These are phyloP conservation scores for Lactarius indigo DNA, from an alignment of 768 basidiomycete genomes.

Conservation along the genomic window DNA sequence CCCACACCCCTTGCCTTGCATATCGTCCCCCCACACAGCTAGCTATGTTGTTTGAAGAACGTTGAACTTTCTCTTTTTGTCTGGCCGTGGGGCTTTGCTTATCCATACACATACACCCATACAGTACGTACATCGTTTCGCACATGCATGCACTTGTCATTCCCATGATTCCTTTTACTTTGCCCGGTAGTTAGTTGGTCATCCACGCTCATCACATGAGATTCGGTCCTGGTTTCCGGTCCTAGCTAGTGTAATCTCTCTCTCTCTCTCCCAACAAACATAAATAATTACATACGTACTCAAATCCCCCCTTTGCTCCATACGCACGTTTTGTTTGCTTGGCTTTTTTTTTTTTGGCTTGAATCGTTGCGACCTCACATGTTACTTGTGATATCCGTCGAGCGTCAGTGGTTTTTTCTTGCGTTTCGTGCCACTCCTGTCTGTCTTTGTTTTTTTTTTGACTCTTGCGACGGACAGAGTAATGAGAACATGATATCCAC, in stretches of 20 bases:
- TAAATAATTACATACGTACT: conserved; percentile 12
- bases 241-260: neutral
- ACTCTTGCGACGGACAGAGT: neutral
- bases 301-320: conserved; percentile 1
- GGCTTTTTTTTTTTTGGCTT: conserved; percentile 9
- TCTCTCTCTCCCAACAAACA: neutral
- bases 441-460: neutral
- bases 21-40: neutral
- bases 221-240: conserved; percentile 2
- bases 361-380: conserved; percentile 9
- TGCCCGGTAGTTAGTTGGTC: neutral
- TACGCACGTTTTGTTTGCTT: conserved; percentile 1
- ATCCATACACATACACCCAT: conserved; percentile 16
- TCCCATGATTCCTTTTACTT: neutral
- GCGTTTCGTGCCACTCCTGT: neutral
- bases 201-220: conserved; percentile 11
- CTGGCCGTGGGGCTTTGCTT: neutral
- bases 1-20: too few species aligned
- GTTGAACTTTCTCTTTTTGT: neutral
- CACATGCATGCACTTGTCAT: conserved; percentile 9
- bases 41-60: conserved; percentile 1
- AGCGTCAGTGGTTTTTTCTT: neutral
- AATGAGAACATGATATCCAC: neutral
- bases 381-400: conserved; percentile 2
- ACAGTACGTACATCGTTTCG: conserved; percentile 14